These are phyloP conservation scores for Pochonia chlamydosporia DNA, from an alignment of 2,329 filamentous ascomycete species.

Conservation along the genomic window DNA sequence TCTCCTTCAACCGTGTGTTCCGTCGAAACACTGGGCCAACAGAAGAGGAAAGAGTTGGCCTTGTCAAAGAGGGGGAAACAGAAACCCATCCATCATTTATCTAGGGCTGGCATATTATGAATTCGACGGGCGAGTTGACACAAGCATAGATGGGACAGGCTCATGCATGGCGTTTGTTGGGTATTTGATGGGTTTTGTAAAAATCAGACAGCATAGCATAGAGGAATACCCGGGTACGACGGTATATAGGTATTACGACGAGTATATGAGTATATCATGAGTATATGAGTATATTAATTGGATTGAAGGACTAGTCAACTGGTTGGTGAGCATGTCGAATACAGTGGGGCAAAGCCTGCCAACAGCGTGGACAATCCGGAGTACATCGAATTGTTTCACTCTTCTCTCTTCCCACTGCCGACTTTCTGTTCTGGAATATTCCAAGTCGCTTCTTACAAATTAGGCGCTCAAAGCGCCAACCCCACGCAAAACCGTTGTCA, in stretches of 20 bases:
- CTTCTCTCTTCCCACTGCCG: neutral
- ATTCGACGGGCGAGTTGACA: too few species aligned
- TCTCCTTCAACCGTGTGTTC: slow-evolving; percentile 89
- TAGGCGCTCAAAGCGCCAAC: neutral
- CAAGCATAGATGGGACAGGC: too few species aligned
- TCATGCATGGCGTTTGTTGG: too few species aligned
- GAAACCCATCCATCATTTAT: slow-evolving; percentile 1
- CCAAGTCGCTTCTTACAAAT: neutral
- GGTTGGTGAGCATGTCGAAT: too few species aligned
- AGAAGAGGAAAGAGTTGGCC: slow-evolving; percentile 76
- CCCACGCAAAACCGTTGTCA: too few species aligned
- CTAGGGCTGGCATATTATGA: neutral
- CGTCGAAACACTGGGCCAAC: slow-evolving; percentile 45
- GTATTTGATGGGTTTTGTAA: neutral
- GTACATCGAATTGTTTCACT: too few species aligned
- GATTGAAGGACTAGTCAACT: neutral
- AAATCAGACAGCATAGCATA: neutral
- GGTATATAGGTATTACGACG: neutral
- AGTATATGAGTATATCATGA: neutral
- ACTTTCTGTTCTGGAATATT: neutral
- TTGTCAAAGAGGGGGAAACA: slow-evolving; percentile 58
- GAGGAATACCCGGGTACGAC: neutral
- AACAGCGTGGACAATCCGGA: too few species aligned
- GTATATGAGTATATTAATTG: neutral
- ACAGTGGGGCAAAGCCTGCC: too few species aligned